Evolutionary conservation across 768 basidiomycete genomes (phyloP), one percentile per base, ranked within the genome.

Genomic region (Cantharellus cinnabarinus): DNA sequence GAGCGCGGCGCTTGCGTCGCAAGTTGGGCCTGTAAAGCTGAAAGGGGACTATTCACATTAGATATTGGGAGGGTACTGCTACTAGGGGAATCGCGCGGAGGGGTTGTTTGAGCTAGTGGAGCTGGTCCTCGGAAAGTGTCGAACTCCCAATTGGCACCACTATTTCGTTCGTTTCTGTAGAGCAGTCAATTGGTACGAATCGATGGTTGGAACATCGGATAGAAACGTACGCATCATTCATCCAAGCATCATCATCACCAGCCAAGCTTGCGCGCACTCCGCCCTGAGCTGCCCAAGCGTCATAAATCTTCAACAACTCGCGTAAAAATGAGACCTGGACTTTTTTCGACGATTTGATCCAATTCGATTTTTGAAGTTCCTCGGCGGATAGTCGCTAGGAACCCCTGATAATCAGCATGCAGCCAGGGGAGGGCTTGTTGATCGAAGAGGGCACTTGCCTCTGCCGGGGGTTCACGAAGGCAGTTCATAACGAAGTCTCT

Each of bases 401-500:
- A 10, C 29, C 10, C 10, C 44, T 10, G 52, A 54, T 10, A 37
- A 35, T 10, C 10, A 40, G 56, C 14, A 40, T 10, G 38, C 39
- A 14, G 41, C 38, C 10, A 42, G 35, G 15, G 5, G 39, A 5
- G 35, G 37, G 2, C 14, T 10, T 5, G 41, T 14, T 5, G 40
- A 40, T 14, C 56, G 14, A 57, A 10, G 35, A 57, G 56, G 35
- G 56, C 41, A 67, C 79, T 61, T 67, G 91, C 90, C 67, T 90
- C 85, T 42, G 68, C 71, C 0, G 95, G 85, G 39, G 78, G 78
- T 65, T 91, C 88, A 65, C 81, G 81, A 61, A 99, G 74, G 68
- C 89, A 93, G 60, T 75, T 74, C 2, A 82, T 73, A 66, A 97
- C 77, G 63, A 98, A 97, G 56, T 95, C 91, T 38, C 83, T 76